Conservation (phyloP, 345 rosid genomes). For the Arabidopsis thaliana region TAIR10.1 NC_003075.7:13707501-13708000, state of each 20-base stretch:
- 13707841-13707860: slow-evolving; percentile 35
- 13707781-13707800: slow-evolving; percentile 2
- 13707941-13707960: slow-evolving; percentile 61
- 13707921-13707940: slow-evolving; percentile 51
- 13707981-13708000: slow-evolving; percentile 48
- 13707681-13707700: neutral
- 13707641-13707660: too few species aligned
- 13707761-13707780: slow-evolving; percentile 16
- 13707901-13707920: neutral
- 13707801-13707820: slow-evolving; percentile 25
- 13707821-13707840: slow-evolving; percentile 15
- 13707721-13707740: slow-evolving; percentile 7
- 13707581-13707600: neutral
- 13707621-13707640: too few species aligned
- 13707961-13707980: slow-evolving; percentile 46
- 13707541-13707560: slow-evolving; percentile 45
- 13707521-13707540: slow-evolving; percentile 40
- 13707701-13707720: slow-evolving; percentile 16
- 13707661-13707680: neutral
- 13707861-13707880: slow-evolving; percentile 26
- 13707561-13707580: slow-evolving; percentile 45
- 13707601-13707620: neutral
- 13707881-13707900: neutral
- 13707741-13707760: slow-evolving; percentile 11
- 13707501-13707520: slow-evolving; percentile 42